Evolutionary conservation across 2,329 filamentous ascomycete species (phyloP).

Genomic region (Orbilia brochopaga): DNA sequence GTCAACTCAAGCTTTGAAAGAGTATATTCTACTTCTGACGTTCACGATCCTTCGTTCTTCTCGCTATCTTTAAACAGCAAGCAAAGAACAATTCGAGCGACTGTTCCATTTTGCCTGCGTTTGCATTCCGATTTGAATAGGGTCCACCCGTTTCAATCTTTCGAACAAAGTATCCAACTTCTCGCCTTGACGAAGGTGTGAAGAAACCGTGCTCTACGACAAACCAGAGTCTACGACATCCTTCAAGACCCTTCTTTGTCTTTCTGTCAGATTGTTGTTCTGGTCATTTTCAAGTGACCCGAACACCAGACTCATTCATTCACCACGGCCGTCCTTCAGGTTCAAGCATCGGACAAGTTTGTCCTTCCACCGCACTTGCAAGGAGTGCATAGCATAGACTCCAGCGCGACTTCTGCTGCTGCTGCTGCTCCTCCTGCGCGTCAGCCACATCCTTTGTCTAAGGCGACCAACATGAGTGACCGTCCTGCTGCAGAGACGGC

Average conservation of each 20-base stretch:
- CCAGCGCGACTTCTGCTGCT: constrained; percentile 63
- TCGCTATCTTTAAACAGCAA: constrained; percentile 38
- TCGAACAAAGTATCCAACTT: constrained; percentile 20
- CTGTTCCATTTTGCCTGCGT: constrained; percentile 21
- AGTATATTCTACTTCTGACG: constrained; percentile 44
- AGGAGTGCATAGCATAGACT: constrained; percentile 83
- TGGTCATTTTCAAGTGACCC: constrained; percentile 46
- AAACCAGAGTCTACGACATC: constrained; percentile 40
- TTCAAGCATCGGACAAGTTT: constrained; percentile 71
- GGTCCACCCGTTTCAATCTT: constrained; percentile 7
- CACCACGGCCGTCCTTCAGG: constrained; percentile 56
- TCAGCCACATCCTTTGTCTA: constrained; percentile 74
- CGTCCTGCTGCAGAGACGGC: constrained; percentile 69
- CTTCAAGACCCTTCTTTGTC: constrained; percentile 52
- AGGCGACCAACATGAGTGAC: constrained; percentile 70
- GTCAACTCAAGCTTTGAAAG: constrained; percentile 45
- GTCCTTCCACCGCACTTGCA: constrained; percentile 82
- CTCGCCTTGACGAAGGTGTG: constrained; percentile 26
- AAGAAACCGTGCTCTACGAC: constrained; percentile 12
- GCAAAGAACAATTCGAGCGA: constrained; percentile 22
- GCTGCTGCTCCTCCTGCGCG: constrained; percentile 66
- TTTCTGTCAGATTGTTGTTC: constrained; percentile 55
- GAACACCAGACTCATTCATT: constrained; percentile 43
- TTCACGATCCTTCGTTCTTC: constrained; percentile 47
- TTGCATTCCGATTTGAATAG: constrained; percentile 23